Evolutionary conservation across 306 rosid species (phyloP).

Genomic region (Arachis stenosperma): DNA sequence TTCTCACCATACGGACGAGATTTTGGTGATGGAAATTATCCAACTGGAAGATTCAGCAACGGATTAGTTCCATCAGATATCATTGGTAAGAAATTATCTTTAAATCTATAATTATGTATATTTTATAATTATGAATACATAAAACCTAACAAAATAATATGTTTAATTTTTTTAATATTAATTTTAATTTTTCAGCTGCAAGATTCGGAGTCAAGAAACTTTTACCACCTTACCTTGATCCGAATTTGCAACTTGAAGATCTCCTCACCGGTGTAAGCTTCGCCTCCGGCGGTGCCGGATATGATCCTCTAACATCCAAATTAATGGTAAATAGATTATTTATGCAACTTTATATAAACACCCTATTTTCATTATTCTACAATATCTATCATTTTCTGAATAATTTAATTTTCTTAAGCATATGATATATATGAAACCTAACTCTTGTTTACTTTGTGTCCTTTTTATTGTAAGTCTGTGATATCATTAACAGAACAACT

Average conservation of each 20-base stretch:
- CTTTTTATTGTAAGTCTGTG: constrained; percentile 49
- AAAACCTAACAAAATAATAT: neutral
- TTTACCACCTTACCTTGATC: constrained; percentile 75
- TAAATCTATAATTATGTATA: neutral
- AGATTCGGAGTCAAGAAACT: constrained; percentile 63
- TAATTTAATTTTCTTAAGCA: constrained; percentile 3
- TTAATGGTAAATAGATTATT: constrained; percentile 47
- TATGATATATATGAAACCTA: constrained; percentile 10
- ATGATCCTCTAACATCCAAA: constrained; percentile 74
- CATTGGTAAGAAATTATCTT: constrained; percentile 44
- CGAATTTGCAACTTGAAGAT: constrained; percentile 53
- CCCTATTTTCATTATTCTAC: too few relatives aligned
- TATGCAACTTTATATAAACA: neutral
- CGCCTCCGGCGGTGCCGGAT: constrained; percentile 85
- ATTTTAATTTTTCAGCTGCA: constrained; percentile 49
- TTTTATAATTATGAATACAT: neutral
- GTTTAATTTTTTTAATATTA: too few relatives aligned
- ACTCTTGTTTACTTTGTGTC: constrained; percentile 9
- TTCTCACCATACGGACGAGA: constrained; percentile 83
- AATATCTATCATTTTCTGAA: neutral
- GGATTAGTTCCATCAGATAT: constrained; percentile 67
- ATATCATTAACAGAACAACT: constrained; percentile 62
- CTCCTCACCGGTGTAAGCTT: constrained; percentile 80
- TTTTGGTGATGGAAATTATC: constrained; percentile 42
- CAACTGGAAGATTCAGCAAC: constrained; percentile 80